Evolutionary conservation across 108 stramenopile genomes (phyloP), one percentile per base, ranked within the genome.

Genomic region (Tribonema minus): DNA sequence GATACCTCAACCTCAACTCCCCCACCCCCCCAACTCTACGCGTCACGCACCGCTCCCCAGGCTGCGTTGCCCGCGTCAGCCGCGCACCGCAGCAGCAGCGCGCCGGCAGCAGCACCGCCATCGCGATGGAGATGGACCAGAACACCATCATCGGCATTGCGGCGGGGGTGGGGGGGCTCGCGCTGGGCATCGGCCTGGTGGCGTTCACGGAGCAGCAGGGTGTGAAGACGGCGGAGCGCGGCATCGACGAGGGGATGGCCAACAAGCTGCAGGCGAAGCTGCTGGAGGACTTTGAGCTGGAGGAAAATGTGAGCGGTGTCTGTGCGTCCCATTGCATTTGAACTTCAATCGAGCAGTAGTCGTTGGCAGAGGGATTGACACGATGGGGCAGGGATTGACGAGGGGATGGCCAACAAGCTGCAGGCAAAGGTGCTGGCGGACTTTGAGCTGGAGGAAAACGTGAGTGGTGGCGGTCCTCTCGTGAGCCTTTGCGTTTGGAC

Each of bases 131-230:
- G 34, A 65, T 65, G 20, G 64, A 65, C 33, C 27, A 29, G 28
- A 33, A 29, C 20, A 23, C 33, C 33, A 3, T 65, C 6, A 65
- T 65, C 33, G 64, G 64, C 34, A 29, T 23, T 6, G 64, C 34
- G 4, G 64, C 64, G 3, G 64, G 31, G 20, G 3, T 65, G 27
- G 64, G 27, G 6, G 64, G 64, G 2, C 34, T 65, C 28, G 33
- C 2, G 23, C 30, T 29, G 3, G 64, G 64, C 34, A 35, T 35
- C 33, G 64, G 30, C 9, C 64, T 65, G 2, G 64, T 65, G 20
- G 64, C 64, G 33, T 65, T 65, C 64, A 65, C 64, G 5, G 64
- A 65, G 64, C 29, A 65, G 33, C 64, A 65, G 64, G 64, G 64
- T 3, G 34, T 33, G 33, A 12, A 29, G 31, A 65, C 30, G 9